Base-by-base conservation (phyloP, 306 rosid species). In the Cucurbita argyrosperma region DNA sequence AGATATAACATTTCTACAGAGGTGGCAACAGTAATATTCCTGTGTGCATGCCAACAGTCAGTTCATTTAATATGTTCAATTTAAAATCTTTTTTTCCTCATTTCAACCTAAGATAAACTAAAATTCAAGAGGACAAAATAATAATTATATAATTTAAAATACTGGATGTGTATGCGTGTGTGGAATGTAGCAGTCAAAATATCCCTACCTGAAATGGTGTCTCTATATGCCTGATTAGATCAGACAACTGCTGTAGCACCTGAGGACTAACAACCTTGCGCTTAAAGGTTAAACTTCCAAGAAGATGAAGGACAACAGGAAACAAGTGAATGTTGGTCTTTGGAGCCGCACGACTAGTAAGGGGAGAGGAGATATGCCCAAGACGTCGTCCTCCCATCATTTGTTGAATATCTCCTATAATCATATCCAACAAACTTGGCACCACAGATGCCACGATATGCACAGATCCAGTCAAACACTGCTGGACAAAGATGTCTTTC, bases 271-370 rank as follows among this genome's bases (percentile, higher is more conserved):
- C 95, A 81, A 94, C 88, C 88, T 88, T 89, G 81, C 76, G 91
- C 89, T 89, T 91, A 78, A 91, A 94, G 74, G 88, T 83, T 40
- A 87, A 85, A 86, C 91, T 94, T 74, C 89, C 91, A 50, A 94
- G 96, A 83, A 94, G 94, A 87, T 91, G 99, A 77, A 91, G 92
- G 60, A 91, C 92, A 72, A 94, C 97, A 12, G 99, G 99, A 83
- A 91, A 89, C 80, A 87, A 74, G 80, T 94, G 88, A 70, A 89
- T 79, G 80, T 88, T 88, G 79, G 88, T 80, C 87, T 94, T 91
- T 51, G 97, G 84, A 76, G 95, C 82, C 82, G 88, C 86, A 83
- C 97, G 80, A 80, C 96, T 75, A 53, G 86, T 77, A 77, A 89
- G 92, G 75, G 96, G 66, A 58, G 96, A 86, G 46, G 96, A 86